phyloP scores from a whole-genome alignment of 208 protist species.

The Naegleria fowleri region DNA sequence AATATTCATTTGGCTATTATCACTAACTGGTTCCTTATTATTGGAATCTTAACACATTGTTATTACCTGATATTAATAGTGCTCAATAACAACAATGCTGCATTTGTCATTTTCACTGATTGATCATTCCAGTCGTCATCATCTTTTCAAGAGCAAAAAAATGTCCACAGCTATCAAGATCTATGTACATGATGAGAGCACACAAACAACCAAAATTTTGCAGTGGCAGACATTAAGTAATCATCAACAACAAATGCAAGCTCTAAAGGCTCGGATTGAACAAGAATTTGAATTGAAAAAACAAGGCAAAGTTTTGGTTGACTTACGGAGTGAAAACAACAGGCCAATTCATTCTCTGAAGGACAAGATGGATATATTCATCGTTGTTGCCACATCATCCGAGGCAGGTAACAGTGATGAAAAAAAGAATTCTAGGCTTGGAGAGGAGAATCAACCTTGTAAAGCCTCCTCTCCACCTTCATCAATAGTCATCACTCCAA shows the following conservation, averaged over 20 bases:
- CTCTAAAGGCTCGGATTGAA: not conserved
- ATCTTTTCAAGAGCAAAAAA: not conserved
- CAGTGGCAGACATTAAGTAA: not conserved
- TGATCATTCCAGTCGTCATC: not conserved
- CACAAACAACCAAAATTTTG: not conserved
- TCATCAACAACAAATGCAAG: not conserved
- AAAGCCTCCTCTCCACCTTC: too few species aligned
- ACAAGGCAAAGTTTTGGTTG: not conserved
- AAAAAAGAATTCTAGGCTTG: too few species aligned
- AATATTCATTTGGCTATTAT: too few species aligned
- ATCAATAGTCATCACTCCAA: too few species aligned
- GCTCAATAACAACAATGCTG: too few species aligned
- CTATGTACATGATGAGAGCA: not conserved
- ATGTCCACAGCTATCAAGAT: not conserved
- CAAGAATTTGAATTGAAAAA: not conserved
- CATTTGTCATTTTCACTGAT: too few species aligned
- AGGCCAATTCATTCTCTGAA: not conserved
- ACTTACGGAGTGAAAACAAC: not conserved
- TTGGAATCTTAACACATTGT: too few species aligned
- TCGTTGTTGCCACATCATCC: not conserved
- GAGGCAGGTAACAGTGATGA: too few species aligned
- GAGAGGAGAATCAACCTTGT: too few species aligned
- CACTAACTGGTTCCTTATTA: too few species aligned
- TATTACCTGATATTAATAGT: too few species aligned
- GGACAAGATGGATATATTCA: not conserved